A percentile compares a stretch with the other conserved stretches of the same genome.
Conservation (phyloP, 1,284 basidiomycete genomes). For the Bondarzewia mesenterica region DNA sequence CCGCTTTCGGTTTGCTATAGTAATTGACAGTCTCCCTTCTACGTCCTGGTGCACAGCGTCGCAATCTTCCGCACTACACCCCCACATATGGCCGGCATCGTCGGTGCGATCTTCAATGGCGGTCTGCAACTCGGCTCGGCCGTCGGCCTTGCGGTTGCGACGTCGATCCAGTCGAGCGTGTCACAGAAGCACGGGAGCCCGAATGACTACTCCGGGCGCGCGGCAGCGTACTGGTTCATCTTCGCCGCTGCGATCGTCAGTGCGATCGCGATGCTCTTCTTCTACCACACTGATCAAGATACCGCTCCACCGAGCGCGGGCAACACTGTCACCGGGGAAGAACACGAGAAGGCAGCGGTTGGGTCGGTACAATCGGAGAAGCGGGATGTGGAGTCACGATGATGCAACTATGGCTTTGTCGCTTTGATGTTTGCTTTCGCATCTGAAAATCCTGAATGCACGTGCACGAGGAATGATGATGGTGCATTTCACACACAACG, state of each 20-base stretch:
- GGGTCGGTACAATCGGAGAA: neutral
- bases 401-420: no score
- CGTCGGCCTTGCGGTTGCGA: conserved; percentile 35
- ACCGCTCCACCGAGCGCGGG: conserved; percentile 15
- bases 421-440: no score
- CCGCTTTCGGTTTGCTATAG: neutral
- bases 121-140: conserved; percentile 47
- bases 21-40: neutral
- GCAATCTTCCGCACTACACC: conserved; percentile 43
- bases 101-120: conserved; percentile 48
- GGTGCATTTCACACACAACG: no score
- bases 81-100: conserved; percentile 38
- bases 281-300: conserved; percentile 22
- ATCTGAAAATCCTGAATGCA: no score
- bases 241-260: conserved; percentile 30
- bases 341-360: conserved; percentile 4
- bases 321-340: conserved; percentile 4
- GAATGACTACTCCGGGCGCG: conserved; percentile 30
- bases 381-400: neutral
- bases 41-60: no score
- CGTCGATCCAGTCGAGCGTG: conserved; percentile 40
- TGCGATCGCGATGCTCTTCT: conserved; percentile 26
- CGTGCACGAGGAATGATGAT: no score
- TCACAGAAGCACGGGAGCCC: conserved; percentile 23
- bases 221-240: conserved; percentile 43